A percentile compares a stretch with the other conserved stretches of the same genome.
phyloP scores from a whole-genome alignment of 768 basidiomycete species.

The Russula lepida region DNA sequence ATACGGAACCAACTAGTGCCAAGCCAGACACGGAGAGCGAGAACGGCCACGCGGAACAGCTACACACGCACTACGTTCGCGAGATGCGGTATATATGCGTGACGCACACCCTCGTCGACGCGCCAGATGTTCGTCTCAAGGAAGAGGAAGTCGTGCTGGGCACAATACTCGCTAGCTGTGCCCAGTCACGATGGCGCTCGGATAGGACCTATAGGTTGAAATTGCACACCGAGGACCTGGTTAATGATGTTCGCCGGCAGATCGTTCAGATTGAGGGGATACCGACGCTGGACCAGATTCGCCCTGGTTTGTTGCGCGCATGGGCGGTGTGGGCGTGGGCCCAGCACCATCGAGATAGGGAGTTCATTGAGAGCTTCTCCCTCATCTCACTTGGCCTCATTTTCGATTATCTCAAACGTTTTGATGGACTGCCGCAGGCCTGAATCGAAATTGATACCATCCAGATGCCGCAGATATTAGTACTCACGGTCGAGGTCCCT shows the following conservation, averaged over 20 bases:
- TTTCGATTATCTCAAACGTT: not conserved
- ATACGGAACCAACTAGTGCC: not conserved
- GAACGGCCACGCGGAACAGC: not conserved
- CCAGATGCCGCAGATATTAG: not conserved
- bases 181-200: conserved; percentile 50
- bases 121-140: conserved; percentile 44
- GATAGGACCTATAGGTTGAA: conserved; percentile 57
- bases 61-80: conserved; percentile 48
- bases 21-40: not conserved
- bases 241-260: conserved; percentile 39
- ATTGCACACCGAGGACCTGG: conserved; percentile 44
- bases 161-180: conserved; percentile 63
- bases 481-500: not conserved
- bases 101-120: conserved; percentile 56
- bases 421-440: not conserved
- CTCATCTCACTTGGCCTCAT: conserved; percentile 45
- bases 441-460: not conserved
- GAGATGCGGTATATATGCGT: conserved; percentile 65
- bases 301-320: conserved; percentile 38
- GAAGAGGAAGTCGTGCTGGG: conserved; percentile 74
- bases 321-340: conserved; percentile 64
- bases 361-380: conserved; percentile 50
- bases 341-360: conserved; percentile 28
- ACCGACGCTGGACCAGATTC: conserved; percentile 19
- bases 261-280: conserved; percentile 16